Conservation (phyloP, 352 stramenopile species). For the Phytopythium oedochilum region DNA sequence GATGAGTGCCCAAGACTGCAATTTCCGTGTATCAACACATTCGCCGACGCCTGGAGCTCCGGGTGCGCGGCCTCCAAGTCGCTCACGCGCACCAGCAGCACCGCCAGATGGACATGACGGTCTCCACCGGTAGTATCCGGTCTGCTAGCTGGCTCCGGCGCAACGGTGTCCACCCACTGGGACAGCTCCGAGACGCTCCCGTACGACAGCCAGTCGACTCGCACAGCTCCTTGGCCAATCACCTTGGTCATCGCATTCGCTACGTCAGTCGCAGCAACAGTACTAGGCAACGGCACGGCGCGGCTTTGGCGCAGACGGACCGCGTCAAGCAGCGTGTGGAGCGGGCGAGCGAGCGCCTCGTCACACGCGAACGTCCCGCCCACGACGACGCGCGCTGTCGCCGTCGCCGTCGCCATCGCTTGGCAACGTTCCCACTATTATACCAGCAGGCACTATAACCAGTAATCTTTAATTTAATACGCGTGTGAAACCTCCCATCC, state of each 20-base stretch:
- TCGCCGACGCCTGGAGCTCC: constrained; percentile 22
- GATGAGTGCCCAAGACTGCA: no score
- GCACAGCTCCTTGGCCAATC: constrained; percentile 18
- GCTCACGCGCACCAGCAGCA: constrained; percentile 54
- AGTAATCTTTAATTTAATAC: no score
- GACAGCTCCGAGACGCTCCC: constrained; percentile 31
- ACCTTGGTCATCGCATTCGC: no score
- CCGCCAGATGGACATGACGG: constrained; percentile 20
- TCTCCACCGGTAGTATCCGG: no score
- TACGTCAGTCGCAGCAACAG: constrained; percentile 11
- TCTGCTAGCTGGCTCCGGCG: not conserved
- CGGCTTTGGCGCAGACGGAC: constrained; percentile 21
- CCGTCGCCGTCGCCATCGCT: no score
- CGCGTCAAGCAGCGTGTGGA: constrained; percentile 42
- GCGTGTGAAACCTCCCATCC: no score
- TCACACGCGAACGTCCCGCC: constrained; percentile 61
- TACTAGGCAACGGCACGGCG: constrained; percentile 3
- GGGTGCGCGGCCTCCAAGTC: constrained; percentile 53
- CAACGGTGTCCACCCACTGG: constrained; percentile 19
- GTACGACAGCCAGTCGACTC: constrained; percentile 56
- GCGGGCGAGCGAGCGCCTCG: constrained; percentile 40
- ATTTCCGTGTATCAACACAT: not conserved
- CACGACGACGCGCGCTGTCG: constrained; percentile 33
- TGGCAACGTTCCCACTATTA: no score
- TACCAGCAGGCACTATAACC: no score